Conservation (phyloP, 2,329 filamentous ascomycete genomes). For the Lasiodiplodia theobromae region DNA sequence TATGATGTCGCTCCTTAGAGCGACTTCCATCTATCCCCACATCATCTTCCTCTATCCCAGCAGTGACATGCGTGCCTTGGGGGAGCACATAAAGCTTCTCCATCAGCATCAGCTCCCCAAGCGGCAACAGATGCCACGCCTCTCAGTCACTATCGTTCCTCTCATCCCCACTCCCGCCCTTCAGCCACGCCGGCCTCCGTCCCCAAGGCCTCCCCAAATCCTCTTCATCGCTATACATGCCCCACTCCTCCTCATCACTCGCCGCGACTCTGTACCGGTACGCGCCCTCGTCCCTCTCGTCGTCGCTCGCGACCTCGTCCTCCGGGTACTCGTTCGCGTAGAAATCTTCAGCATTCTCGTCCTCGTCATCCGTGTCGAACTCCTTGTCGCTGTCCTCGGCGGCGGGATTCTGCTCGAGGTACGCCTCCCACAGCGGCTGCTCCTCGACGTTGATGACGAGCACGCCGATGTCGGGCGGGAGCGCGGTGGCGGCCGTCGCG, state of each 20-base stretch:
- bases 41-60: too few species aligned
- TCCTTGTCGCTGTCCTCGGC: conserved; percentile 50
- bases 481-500: conserved; percentile 37
- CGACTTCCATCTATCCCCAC: too few species aligned
- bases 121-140: not conserved
- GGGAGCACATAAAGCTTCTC: too few species aligned
- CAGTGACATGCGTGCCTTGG: too few species aligned
- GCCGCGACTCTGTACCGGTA: conserved; percentile 49
- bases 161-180: not conserved
- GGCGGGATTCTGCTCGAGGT: conserved; percentile 60
- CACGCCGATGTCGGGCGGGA: conserved; percentile 46
- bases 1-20: too few species aligned
- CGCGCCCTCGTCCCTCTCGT: conserved; percentile 62
- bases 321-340: conserved; percentile 83
- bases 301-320: conserved; percentile 76
- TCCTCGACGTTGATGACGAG: conserved; percentile 60
- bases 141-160: not conserved
- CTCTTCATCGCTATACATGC: conserved; percentile 39
- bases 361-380: conserved; percentile 67
- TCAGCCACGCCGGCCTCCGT: conserved; percentile 11
- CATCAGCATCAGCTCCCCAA: too few species aligned
- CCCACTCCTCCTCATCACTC: conserved; percentile 52
- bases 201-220: conserved; percentile 29
- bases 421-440: conserved; percentile 62
- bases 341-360: conserved; percentile 76